Evolutionary conservation across 305 asterid species (phyloP).

Genomic region (Solanum aculeatissimum): DNA sequence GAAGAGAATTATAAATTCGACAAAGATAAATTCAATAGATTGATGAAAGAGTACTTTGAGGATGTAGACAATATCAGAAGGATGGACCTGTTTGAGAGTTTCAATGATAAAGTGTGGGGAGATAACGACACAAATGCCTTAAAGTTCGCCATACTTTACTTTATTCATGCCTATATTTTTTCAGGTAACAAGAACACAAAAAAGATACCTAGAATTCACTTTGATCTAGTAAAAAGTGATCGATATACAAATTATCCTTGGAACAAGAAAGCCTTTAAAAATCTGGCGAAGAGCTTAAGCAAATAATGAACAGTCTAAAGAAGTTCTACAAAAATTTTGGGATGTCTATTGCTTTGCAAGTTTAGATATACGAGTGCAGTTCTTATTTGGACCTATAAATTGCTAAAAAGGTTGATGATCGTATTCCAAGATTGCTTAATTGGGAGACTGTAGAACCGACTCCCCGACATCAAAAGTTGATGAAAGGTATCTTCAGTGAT

Average conservation of each 20-base stretch:
- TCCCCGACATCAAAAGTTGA: too few species aligned
- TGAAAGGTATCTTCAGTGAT: too few species aligned
- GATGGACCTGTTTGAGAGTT: not conserved
- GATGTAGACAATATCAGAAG: not conserved
- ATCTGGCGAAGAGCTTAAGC: not conserved
- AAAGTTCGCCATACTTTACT: too few species aligned
- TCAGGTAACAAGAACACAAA: not conserved
- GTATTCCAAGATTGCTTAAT: too few species aligned
- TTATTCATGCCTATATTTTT: not conserved
- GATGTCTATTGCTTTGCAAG: not conserved
- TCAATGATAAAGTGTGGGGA: not conserved
- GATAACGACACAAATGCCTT: too few species aligned
- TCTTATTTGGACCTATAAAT: not conserved
- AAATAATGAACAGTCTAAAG: not conserved
- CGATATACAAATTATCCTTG: not conserved
- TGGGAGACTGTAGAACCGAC: too few species aligned
- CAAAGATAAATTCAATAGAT: not conserved
- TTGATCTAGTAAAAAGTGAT: not conserved
- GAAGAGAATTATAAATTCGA: not conserved
- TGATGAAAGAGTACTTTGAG: not conserved
- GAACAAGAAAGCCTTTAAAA: too few species aligned
- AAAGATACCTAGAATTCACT: not conserved
- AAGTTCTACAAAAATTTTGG: not conserved
- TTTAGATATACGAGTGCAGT: not conserved
- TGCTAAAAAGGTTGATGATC: not conserved